Percentiles rank a stretch among this genome's conserved stretches.
These are phyloP conservation scores for Pythium utonaiense DNA, from an alignment of 352 stramenopile species.

Conservation along the genomic window DNA sequence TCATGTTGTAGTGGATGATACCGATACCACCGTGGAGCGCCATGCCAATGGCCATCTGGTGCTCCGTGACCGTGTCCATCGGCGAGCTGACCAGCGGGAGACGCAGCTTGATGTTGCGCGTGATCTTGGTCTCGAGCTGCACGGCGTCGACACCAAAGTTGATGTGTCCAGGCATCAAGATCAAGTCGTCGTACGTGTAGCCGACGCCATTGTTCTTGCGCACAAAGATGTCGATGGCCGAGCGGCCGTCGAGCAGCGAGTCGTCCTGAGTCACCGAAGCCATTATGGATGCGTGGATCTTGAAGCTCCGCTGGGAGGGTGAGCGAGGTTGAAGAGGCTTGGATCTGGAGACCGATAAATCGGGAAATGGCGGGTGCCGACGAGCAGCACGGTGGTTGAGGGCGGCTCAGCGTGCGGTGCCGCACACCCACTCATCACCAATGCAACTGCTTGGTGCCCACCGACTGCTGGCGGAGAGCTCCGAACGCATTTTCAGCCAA, in stretches of 20 bases:
- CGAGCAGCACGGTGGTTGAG: neutral
- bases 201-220: constrained; percentile 79
- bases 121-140: constrained; percentile 92
- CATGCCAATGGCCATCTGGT: constrained; percentile 99
- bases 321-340: constrained; percentile 2
- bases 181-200: constrained; percentile 75
- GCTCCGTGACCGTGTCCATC: constrained; percentile 99
- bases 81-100: constrained; percentile 96
- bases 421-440: constrained; percentile 2
- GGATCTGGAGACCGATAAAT: constrained; percentile 15
- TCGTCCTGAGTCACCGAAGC: neutral
- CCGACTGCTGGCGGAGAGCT: constrained; percentile 3
- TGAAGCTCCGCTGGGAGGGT: too few relatives aligned
- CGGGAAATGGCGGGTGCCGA: constrained; percentile 20
- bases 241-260: constrained; percentile 62
- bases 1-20: constrained; percentile 99
- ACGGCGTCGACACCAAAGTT: constrained; percentile 93
- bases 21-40: constrained; percentile 98
- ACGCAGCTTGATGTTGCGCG: constrained; percentile 95
- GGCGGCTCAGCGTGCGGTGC: constrained; percentile 15
- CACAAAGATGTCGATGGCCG: constrained; percentile 82
- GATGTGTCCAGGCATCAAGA: constrained; percentile 90
- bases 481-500: constrained; percentile 35
- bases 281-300: constrained; percentile 3
- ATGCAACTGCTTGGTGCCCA: constrained; percentile 8